Base-by-base conservation (phyloP, 2,329 filamentous ascomycete species). In the Pseudocercospora eumusae region DNA sequence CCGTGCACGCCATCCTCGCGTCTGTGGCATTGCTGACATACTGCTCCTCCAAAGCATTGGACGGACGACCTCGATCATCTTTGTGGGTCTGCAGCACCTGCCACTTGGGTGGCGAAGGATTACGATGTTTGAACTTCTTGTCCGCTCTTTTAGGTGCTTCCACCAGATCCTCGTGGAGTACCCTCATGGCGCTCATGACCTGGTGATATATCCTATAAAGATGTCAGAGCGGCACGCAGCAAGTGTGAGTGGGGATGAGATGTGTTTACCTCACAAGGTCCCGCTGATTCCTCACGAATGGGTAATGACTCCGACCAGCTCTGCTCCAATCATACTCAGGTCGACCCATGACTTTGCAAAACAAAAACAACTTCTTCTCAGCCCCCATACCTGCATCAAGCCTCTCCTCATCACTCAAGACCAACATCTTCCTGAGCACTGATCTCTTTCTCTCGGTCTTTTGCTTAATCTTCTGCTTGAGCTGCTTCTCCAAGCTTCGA, bases 71-170 rank as follows among this genome's bases (percentile, higher is more conserved):
- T 36, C 33, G 33, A 36, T 36, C 15, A 23, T 45, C 42, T 45
- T 7, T 45, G 3, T 21, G n/a, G 18, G 27, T 18, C 10, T n/a
- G 31, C 8, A 58, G 27, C 6, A 58, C 23, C 44, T 33, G 44
- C 42, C 42, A 58, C 18, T 58, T 47, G 7, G 42, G 27, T 9
- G 56, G 23, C 13, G 15, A 21, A 13, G 44, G 56, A 31, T 58
- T 31, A 23, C 56, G 56, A 42, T 27, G 56, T 44, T 58, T 58
- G 56, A 58, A 58, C 15, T 40, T 58, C 18, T n/a, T 25, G 56
- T 58, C 56, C 21, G 25, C 21, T 15, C 21, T 27, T 36, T 52
- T 58, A n/a, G 56, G 56, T 25, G 27, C 18, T 28, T 58, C 56
- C 1, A 49, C 42, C 7, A 49, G 9, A 20, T 58, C 56, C 11